These are phyloP conservation scores for Ampelocalamus luodianensis DNA, from an alignment of 176 grass and related monocot species.

Conservation along the genomic window DNA sequence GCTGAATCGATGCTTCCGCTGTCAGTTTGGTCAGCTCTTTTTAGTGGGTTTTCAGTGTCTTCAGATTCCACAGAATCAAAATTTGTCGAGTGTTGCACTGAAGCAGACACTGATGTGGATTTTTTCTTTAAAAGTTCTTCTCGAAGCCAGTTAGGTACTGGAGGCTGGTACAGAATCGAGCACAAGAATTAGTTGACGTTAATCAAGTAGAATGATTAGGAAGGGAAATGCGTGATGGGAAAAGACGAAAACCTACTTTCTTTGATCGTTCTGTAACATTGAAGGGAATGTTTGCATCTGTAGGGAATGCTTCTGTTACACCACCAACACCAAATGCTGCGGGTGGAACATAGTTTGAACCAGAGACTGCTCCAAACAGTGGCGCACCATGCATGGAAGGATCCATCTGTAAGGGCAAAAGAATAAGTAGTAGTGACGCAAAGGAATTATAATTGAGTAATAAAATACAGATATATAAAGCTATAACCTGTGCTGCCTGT, in stretches of 20 bases:
- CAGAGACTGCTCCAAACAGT: conserved; percentile 57
- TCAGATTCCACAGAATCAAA: conserved; percentile 60
- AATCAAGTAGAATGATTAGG: conserved; percentile 17
- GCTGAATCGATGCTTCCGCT: conserved; percentile 69
- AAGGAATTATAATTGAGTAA: conserved; percentile 10
- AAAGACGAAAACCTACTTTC: conserved; percentile 64
- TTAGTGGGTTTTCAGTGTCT: conserved; percentile 53
- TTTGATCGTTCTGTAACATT: conserved; percentile 72
- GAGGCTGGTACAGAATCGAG: conserved; percentile 57
- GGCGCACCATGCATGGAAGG: conserved; percentile 56
- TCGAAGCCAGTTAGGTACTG: conserved; percentile 94
- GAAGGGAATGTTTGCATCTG: conserved; percentile 58
- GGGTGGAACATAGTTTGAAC: conserved; percentile 65
- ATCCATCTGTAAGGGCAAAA: conserved; percentile 66
- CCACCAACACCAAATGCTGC: conserved; percentile 72
- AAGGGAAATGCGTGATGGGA: conserved; percentile 7
- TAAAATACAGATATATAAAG: conserved; percentile 8
- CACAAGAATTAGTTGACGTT: conserved; percentile 37
- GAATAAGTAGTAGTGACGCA: conserved; percentile 26
- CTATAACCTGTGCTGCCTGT: conserved; percentile 64
- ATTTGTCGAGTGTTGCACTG: conserved; percentile 43
- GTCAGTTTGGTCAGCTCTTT: conserved; percentile 61
- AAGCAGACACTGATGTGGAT: conserved; percentile 48
- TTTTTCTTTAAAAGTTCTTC: conserved; percentile 99
- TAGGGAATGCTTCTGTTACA: conserved; percentile 57